A percentile compares a stretch with the other conserved stretches of the same genome.
phyloP scores from a whole-genome alignment of 192 early-diverging fungal species.

The Backusella luteola region DNA sequence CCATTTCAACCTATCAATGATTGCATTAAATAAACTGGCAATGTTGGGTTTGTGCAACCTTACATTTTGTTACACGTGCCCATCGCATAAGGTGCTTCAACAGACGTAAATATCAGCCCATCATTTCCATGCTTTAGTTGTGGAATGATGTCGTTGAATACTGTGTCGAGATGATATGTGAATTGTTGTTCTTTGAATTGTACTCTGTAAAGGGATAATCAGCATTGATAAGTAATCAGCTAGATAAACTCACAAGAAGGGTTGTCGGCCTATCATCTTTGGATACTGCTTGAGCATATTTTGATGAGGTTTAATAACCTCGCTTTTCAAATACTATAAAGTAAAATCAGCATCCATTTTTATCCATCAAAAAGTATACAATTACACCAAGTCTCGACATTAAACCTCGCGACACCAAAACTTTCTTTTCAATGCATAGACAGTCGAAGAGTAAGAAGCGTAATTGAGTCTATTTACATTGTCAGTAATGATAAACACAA shows the following conservation, averaged over 20 bases:
- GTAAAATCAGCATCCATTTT: background rate
- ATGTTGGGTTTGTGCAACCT: slow-evolving; percentile 1
- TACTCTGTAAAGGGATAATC: slow-evolving; percentile 38
- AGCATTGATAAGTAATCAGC: background rate
- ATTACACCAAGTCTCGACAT: slow-evolving; percentile 69
- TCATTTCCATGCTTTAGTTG: slow-evolving; percentile 66
- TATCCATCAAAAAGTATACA: background rate
- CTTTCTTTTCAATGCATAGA: slow-evolving; percentile 55
- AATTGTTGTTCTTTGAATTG: slow-evolving; percentile 66
- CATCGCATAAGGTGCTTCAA: slow-evolving; percentile 53
- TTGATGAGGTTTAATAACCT: slow-evolving; percentile 67
- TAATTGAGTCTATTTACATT: slow-evolving; percentile 28
- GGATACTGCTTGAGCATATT: slow-evolving; percentile 41
- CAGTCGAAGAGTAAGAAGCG: slow-evolving; percentile 73
- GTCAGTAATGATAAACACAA: too few species aligned
- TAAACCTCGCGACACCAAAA: slow-evolving; percentile 56
- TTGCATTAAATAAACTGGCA: background rate
- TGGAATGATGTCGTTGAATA: slow-evolving; percentile 61
- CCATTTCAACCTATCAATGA: slow-evolving; percentile 73
- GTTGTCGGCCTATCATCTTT: slow-evolving; percentile 38
- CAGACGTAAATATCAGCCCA: slow-evolving; percentile 75
- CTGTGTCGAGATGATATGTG: slow-evolving; percentile 58
- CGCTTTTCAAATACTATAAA: slow-evolving; percentile 57
- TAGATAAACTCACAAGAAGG: slow-evolving; percentile 51
- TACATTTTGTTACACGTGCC: slow-evolving; percentile 74